These are phyloP conservation scores for Zalerion maritima DNA, from an alignment of 495 filamentous ascomycete genomes.

Conservation along the genomic window DNA sequence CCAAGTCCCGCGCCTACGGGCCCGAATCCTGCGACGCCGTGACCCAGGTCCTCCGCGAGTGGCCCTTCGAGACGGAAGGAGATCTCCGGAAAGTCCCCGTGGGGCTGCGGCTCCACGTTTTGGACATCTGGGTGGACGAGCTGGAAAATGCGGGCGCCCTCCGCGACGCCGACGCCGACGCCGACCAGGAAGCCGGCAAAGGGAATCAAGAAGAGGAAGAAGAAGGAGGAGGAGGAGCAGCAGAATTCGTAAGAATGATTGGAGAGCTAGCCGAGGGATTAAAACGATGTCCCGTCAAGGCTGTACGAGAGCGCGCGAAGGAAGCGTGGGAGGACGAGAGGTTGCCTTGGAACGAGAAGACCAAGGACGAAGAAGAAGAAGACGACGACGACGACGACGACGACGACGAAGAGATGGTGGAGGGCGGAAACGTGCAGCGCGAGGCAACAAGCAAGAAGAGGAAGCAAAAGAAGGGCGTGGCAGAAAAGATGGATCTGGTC, in stretches of 20 bases:
- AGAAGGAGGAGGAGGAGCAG: no score
- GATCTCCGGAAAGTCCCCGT: slow-evolving; percentile 43
- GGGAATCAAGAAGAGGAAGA: slow-evolving; percentile 15
- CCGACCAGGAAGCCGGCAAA: slow-evolving; percentile 30
- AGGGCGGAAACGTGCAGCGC: slow-evolving; percentile 55
- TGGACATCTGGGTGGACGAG: slow-evolving; percentile 88
- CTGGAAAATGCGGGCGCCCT: slow-evolving; percentile 51
- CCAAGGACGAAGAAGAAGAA: slow-evolving; percentile 17
- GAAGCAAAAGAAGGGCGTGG: slow-evolving; percentile 23
- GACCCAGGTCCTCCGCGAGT: slow-evolving; percentile 24
- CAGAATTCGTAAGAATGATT: slow-evolving; percentile 23
- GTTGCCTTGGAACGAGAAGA: slow-evolving; percentile 33
- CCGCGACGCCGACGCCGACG: slow-evolving; percentile 26
- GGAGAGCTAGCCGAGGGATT: slow-evolving; percentile 23
- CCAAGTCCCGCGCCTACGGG: slow-evolving; percentile 21
- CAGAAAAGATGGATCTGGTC: slow-evolving; percentile 27
- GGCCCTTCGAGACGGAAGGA: slow-evolving; percentile 28
- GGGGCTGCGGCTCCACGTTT: slow-evolving; percentile 71
- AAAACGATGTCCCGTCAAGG: slow-evolving; percentile 47
- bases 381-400: slow-evolving; percentile 28
- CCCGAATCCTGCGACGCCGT: slow-evolving; percentile 15
- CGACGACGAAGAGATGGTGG: slow-evolving; percentile 48
- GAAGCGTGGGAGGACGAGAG: slow-evolving; percentile 66
- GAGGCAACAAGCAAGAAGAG: slow-evolving; percentile 19
- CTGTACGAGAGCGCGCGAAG: slow-evolving; percentile 53